Conservation (phyloP, 345 rosid genomes). For the Brassica napus region DNA sequence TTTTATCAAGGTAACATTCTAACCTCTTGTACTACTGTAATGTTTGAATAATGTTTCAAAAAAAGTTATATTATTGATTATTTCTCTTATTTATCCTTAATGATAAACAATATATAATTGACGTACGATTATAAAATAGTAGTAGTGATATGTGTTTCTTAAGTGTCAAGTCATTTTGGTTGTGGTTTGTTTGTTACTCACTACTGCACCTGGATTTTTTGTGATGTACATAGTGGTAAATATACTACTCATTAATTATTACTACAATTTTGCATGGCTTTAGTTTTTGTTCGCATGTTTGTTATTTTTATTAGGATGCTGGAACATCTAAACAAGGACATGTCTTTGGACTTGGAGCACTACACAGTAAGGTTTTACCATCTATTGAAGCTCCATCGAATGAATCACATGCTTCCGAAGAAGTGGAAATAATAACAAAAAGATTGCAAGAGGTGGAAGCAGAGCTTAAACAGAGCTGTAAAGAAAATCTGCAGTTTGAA, state of each 20-base stretch:
- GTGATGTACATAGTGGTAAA: background rate
- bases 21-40: background rate
- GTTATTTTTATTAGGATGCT: background rate
- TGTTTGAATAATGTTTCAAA: background rate
- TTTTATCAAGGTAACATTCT: background rate
- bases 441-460: background rate
- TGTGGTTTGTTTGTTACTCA: background rate
- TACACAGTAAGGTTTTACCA: background rate
- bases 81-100: background rate
- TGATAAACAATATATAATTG: background rate
- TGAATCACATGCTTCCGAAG: background rate
- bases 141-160: background rate
- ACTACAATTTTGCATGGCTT: background rate
- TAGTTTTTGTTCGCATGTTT: background rate
- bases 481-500: background rate
- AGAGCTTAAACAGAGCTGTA: background rate
- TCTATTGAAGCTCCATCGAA: background rate
- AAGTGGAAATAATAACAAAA: background rate
- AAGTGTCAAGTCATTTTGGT: background rate
- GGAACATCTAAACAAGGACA: background rate
- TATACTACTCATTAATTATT: background rate
- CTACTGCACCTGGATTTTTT: background rate
- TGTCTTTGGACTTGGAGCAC: conserved; percentile 22
- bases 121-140: too few relatives aligned
- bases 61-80: background rate